A percentile compares a stretch with the other conserved stretches of the same genome.
phyloP scores from a whole-genome alignment of 257 asterid genomes.

The Solanum raphanifolium region DNA sequence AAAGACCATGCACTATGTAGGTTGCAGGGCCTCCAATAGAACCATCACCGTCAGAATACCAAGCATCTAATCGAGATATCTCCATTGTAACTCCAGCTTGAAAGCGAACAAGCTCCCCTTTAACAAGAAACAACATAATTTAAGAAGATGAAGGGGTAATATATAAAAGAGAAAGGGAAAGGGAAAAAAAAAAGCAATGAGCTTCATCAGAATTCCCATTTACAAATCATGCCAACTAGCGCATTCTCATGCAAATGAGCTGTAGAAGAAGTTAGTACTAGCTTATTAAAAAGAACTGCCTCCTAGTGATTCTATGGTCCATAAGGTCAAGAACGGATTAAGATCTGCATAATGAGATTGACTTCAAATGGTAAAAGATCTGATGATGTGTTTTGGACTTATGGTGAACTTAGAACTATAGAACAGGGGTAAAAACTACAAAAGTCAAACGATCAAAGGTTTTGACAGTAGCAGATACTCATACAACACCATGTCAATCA shows the following conservation, averaged over 20 bases:
- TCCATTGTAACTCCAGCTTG: conserved; percentile 92
- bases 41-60: conserved; percentile 80
- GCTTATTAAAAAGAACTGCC: background rate
- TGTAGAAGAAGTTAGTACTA: background rate
- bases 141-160: background rate
- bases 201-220: background rate
- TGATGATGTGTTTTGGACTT: background rate
- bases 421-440: background rate
- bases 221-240: background rate
- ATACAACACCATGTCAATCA: background rate
- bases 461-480: background rate
- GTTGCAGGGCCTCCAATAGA: conserved; percentile 76
- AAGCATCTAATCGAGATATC: conserved; percentile 84
- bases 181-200: background rate
- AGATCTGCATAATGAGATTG: background rate
- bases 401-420: background rate
- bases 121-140: background rate
- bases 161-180: background rate
- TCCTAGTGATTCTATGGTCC: background rate
- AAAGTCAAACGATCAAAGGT: background rate
- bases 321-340: background rate
- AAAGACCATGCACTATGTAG: conserved; percentile 79
- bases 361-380: background rate
- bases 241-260: background rate
- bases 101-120: conserved; percentile 88